A percentile compares a stretch with the other conserved stretches of the same genome.
These are phyloP conservation scores for Panicum virgatum DNA, from an alignment of 202 grass and related monocot genomes.

Conservation along the genomic window DNA sequence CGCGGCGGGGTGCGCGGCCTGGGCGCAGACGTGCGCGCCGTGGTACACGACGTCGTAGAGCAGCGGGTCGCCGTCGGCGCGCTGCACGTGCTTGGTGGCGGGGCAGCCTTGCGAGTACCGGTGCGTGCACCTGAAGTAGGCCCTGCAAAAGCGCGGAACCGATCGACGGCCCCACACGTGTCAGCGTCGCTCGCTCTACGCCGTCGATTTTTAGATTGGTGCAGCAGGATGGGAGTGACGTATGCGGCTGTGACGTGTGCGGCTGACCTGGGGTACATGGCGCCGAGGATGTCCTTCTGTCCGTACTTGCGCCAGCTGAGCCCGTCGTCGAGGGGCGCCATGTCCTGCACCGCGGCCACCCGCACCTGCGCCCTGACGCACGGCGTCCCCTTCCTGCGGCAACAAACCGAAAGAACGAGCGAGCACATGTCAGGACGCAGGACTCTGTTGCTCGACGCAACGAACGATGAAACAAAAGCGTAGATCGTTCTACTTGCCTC, in stretches of 20 bases:
- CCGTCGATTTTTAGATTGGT: background rate
- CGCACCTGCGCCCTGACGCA: conserved; percentile 54
- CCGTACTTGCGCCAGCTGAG: conserved; percentile 95
- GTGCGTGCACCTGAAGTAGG: conserved; percentile 94
- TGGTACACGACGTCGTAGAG: conserved; percentile 76
- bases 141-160: conserved; percentile 33
- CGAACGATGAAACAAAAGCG: background rate
- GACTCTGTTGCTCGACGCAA: background rate
- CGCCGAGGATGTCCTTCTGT: conserved; percentile 91
- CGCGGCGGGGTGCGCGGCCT: background rate
- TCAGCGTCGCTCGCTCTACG: background rate
- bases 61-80: conserved; percentile 56
- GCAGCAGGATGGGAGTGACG: background rate
- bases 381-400: conserved; percentile 53
- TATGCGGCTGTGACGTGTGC: conserved; percentile 14
- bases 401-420: background rate
- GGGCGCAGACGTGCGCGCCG: conserved; percentile 64
- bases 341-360: conserved; percentile 41
- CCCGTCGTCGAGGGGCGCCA: conserved; percentile 58
- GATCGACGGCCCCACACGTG: background rate
- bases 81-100: conserved; percentile 93
- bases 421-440: background rate
- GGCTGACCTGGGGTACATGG: conserved; percentile 78
- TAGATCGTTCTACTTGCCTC: conserved; percentile 42
- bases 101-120: conserved; percentile 54